A percentile compares a stretch with the other conserved stretches of the same genome.
phyloP scores from a whole-genome alignment of 805 yeast genomes.

The Hanseniaspora valbyensis region DNA sequence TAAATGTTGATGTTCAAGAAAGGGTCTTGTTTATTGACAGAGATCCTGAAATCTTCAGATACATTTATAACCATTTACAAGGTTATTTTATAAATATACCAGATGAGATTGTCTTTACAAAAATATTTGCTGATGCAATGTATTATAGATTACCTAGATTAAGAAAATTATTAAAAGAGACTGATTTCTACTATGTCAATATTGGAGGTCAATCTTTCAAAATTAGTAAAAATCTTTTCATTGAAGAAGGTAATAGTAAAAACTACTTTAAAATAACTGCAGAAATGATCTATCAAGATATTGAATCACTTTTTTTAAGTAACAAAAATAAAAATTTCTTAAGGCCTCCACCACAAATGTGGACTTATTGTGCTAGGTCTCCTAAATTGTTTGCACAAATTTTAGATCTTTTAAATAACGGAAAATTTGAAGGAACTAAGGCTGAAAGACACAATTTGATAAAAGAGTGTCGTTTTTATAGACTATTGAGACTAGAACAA shows the following conservation, averaged over 20 bases:
- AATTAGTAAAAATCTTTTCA: constrained; percentile 45
- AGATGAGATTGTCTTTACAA: constrained; percentile 49
- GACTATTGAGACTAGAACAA: constrained; percentile 68
- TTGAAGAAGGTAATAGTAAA: constrained; percentile 57
- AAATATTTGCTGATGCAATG: constrained; percentile 56
- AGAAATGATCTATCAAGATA: constrained; percentile 42
- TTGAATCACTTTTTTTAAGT: constrained; percentile 31
- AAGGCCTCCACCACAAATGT: constrained; percentile 70
- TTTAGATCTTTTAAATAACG: constrained; percentile 46
- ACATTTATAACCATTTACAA: constrained; percentile 61
- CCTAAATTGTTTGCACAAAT: constrained; percentile 46
- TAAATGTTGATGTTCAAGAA: constrained; percentile 19
- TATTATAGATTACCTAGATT: constrained; percentile 59
- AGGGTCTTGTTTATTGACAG: constrained; percentile 58
- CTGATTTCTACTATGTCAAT: constrained; percentile 43
- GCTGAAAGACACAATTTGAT: constrained; percentile 47
- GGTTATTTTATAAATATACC: constrained; percentile 62
- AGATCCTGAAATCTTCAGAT: constrained; percentile 55
- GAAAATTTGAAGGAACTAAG: constrained; percentile 38
- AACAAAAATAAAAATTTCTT: constrained; percentile 32
- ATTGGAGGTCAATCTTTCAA: constrained; percentile 53
- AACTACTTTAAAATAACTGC: constrained; percentile 62
- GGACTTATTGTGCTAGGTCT: constrained; percentile 42
- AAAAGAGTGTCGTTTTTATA: constrained; percentile 65
- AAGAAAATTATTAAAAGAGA: constrained; percentile 37